Evolutionary conservation across 1,284 basidiomycete species (phyloP), one percentile per base, ranked within the genome.

Genomic region (Marasmius tenuissimus): DNA sequence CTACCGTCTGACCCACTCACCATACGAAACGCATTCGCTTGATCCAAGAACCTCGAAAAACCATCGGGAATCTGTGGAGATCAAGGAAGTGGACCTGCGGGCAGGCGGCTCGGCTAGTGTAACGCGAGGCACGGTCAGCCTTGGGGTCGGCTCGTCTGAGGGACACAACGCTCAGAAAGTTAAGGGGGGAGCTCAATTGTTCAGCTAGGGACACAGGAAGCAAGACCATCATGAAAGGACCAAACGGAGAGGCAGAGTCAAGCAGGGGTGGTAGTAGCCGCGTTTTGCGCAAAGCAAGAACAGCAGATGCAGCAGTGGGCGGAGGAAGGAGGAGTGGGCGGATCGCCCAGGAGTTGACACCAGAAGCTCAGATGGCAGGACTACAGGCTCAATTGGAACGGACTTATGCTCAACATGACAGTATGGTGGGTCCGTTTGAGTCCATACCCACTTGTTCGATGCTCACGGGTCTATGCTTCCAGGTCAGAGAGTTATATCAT

Each of bases 401-500:
- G 14, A 79, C 92, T 27, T 72, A 87, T 64, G 86, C 90, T 62
- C 78, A 71, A 63, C 93, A 95, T 77, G 93, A 95, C 74, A 81
- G 83, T 67, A 74, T 91, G 73, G 91, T 92, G 70, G 70, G 88
- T 84, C 45, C 40, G 55, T 14, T 48, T 58, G 22, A 62, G 61
- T 47, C 35, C 55, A 20, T 53, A 57, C n/a, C 59, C 33, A 59
- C 27, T 33, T n/a, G 34, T 34, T 16, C 38, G 22, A 65, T 51
- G 54, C 55, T 65, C 48, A 51, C 51, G 64, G 45, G 62, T 63
- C 38, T 60, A 5, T 14, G 38, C 20, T 33, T 66, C 7, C 63
- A 93, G 89, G 79, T 96, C 57, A 85, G 93, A 63, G 93, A 97
- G 73, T 81, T 86, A 61, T 96, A 95, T 73, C 94, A 96, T 69